Evolutionary conservation across 1,139 yeast species (phyloP).

Genomic region (Taphrina confusa): DNA sequence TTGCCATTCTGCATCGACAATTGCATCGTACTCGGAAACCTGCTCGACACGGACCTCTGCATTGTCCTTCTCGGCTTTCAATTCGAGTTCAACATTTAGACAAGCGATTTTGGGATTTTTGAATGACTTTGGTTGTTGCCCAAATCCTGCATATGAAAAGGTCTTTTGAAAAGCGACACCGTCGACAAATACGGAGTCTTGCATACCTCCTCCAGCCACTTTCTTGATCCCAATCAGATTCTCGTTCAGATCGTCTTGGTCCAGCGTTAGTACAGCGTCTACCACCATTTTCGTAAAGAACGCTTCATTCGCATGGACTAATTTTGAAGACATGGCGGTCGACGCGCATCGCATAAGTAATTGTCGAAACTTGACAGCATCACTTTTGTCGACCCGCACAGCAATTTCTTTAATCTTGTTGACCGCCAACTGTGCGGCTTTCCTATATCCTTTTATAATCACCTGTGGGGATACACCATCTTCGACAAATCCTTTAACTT

Average conservation of each 20-base stretch:
- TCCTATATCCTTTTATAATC: constrained; percentile 82
- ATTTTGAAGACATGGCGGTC: constrained; percentile 95
- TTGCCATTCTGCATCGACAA: constrained; percentile 98
- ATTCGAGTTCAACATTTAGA: constrained; percentile 88
- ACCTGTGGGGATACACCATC: constrained; percentile 93
- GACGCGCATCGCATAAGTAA: constrained; percentile 89
- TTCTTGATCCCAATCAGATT: constrained; percentile 90
- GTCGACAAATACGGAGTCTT: constrained; percentile 69
- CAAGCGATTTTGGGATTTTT: constrained; percentile 76
- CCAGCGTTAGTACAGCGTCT: constrained; percentile 86
- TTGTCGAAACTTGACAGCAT: constrained; percentile 59
- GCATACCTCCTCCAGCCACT: constrained; percentile 95
- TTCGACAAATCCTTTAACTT: constrained; percentile 84
- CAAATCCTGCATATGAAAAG: constrained; percentile 95
- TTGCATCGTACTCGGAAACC: constrained; percentile 89
- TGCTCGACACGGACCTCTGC: constrained; percentile 98
- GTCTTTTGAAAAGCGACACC: constrained; percentile 98
- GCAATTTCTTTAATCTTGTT: constrained; percentile 72
- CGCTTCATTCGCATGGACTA: constrained; percentile 79
- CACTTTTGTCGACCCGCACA: constrained; percentile 59
- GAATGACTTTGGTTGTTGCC: constrained; percentile 92
- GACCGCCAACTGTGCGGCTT: constrained; percentile 76
- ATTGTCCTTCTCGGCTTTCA: constrained; percentile 96
- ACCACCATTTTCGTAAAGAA: constrained; percentile 96
- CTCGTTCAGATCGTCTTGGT: constrained; percentile 82